Conservation (phyloP, 768 basidiomycete genomes). For the Mrakia blollopis region DNA sequence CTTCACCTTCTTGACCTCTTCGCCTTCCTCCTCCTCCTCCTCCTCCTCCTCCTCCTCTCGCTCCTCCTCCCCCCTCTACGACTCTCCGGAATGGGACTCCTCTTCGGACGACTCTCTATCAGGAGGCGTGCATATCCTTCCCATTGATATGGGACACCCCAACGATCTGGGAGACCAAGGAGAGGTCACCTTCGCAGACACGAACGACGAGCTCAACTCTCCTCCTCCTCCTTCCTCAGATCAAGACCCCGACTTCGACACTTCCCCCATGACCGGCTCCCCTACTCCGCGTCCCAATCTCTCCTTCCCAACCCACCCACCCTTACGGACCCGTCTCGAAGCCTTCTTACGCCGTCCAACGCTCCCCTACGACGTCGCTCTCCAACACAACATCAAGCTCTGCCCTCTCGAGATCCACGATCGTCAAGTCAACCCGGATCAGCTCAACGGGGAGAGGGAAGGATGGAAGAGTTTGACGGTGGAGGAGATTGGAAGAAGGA, state of each 20-base stretch:
- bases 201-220: background rate
- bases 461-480: constrained; percentile 41
- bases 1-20: background rate
- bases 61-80: background rate
- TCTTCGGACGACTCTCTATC: background rate
- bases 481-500: constrained; percentile 37
- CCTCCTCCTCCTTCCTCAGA: background rate
- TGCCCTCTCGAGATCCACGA: constrained; percentile 43
- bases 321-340: background rate
- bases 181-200: constrained; percentile 9
- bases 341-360: constrained; percentile 42
- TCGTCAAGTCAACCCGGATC: constrained; percentile 46
- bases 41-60: background rate
- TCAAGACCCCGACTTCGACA: background rate
- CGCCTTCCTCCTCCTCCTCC: background rate
- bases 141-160: constrained; percentile 16
- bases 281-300: background rate
- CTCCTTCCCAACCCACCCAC: background rate
- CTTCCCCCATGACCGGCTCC: background rate
- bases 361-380: constrained; percentile 34
- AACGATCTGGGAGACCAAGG: constrained; percentile 1
- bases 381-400: constrained; percentile 34
- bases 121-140: constrained; percentile 1
- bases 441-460: constrained; percentile 41
- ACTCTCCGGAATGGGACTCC: background rate